phyloP scores from a whole-genome alignment of 2,329 filamentous ascomycete genomes.

The Aspergillus pseudoglaucus region DNA sequence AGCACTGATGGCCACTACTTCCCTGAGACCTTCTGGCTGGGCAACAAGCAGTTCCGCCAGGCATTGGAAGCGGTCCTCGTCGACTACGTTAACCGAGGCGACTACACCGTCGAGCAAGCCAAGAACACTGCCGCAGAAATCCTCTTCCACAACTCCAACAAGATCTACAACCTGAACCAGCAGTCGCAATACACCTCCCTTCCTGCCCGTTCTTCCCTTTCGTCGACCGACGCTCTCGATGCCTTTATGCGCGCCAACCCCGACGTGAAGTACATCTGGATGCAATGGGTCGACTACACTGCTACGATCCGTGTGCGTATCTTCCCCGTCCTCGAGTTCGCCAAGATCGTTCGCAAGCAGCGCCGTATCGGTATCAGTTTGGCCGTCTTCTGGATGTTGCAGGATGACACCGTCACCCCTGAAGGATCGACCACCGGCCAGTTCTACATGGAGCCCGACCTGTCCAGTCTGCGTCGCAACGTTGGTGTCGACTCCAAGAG shows the following conservation, averaged over 20 bases:
- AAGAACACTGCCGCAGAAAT: conserved; percentile 59
- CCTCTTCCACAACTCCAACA: conserved; percentile 70
- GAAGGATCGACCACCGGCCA: conserved; percentile 56
- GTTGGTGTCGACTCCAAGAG: conserved; percentile 52
- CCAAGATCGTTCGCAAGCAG: conserved; percentile 41
- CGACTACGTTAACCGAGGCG: conserved; percentile 59
- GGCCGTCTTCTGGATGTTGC: conserved; percentile 60
- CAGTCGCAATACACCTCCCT: conserved; percentile 17
- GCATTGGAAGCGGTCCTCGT: conserved; percentile 61
- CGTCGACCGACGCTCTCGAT: conserved; percentile 26
- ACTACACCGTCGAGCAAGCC: conserved; percentile 57
- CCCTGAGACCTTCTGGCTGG: conserved; percentile 69
- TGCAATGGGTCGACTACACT: conserved; percentile 77
- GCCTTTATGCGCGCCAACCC: conserved; percentile 47
- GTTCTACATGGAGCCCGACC: conserved; percentile 61
- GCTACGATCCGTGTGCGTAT: conserved; percentile 60
- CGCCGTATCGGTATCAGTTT: conserved; percentile 57
- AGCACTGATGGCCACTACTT: conserved; percentile 76
- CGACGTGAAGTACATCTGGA: conserved; percentile 58
- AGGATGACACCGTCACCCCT: conserved; percentile 54
- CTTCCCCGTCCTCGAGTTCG: conserved; percentile 56
- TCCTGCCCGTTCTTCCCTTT: conserved; percentile 1
- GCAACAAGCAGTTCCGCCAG: conserved; percentile 64
- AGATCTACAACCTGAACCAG: conserved; percentile 59
- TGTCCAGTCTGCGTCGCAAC: conserved; percentile 55